A percentile compares a stretch with the other conserved stretches of the same genome.
Evolutionary conservation across 352 stramenopile genomes (phyloP).

Genomic region (Globisporangium cylindrosporum): DNA sequence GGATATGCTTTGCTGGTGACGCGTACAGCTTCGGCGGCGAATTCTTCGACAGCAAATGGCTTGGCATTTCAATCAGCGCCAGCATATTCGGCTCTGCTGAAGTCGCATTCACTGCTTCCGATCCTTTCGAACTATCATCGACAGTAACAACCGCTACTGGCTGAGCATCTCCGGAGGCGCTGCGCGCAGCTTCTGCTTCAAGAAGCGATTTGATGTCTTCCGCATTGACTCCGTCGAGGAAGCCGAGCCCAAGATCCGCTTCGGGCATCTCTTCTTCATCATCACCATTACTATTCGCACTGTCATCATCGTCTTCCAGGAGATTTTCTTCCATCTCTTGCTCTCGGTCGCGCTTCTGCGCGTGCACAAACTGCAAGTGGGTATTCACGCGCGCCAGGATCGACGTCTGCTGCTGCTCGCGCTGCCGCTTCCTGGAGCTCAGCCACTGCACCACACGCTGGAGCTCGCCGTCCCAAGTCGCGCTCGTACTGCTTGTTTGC

Average conservation of each 20-base stretch:
- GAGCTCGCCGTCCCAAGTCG: constrained; percentile 46
- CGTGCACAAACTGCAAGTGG: constrained; percentile 41
- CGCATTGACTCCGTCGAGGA: constrained; percentile 47
- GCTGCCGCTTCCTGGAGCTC: constrained; percentile 5
- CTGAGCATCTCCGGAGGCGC: not conserved
- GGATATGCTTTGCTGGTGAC: constrained; percentile 6
- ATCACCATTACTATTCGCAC: constrained; percentile 1
- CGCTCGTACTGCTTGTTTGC: not conserved
- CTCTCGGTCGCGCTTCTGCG: constrained; percentile 30
- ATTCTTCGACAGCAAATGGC: constrained; percentile 20
- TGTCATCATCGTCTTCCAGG: constrained; percentile 25
- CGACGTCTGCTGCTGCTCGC: constrained; percentile 15
- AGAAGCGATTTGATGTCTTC: constrained; percentile 55
- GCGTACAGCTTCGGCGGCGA: constrained; percentile 20
- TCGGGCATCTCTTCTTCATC: constrained; percentile 9
- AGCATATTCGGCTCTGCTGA: constrained; percentile 1
- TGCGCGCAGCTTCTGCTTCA: constrained; percentile 29
- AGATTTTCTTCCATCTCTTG: constrained; percentile 16
- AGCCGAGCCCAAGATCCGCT: constrained; percentile 40
- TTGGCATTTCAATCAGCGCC: constrained; percentile 28
- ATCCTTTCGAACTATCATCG: not conserved
- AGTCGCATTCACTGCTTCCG: not conserved
- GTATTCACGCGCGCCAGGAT: constrained; percentile 33
- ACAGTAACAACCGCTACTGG: not conserved
- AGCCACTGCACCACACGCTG: constrained; percentile 40